Base-by-base conservation (phyloP, 1,284 basidiomycete species). In the Pterula multifida region DNA sequence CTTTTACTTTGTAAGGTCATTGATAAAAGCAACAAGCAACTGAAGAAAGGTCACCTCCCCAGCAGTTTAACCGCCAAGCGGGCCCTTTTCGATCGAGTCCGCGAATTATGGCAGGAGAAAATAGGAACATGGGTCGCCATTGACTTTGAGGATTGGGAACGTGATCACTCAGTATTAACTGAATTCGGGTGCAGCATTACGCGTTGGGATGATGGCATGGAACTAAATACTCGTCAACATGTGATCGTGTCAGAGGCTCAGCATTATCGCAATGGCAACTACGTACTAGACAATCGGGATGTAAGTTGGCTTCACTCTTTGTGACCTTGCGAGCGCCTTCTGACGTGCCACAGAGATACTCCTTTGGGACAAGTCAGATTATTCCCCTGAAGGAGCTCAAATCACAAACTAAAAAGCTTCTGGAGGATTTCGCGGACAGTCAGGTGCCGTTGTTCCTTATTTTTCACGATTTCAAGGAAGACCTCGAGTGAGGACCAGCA, bases 71-170 rank as follows among this genome's bases (percentile, higher is more conserved):
- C 68, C 11, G 64, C 71, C 17, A 71, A 81, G 22, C 75, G 83
- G 2, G 65, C 75, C 47, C 60, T 67, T 12, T 89, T 90, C 59
- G 85, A 87, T 58, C 73, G 73, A 3, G 72, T 80, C 19, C 75
- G 85, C n/a, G 64, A 69, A 0, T 69, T 79, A 46, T 89, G 80
- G 78, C 62, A 64, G 0, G 70, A 71, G 50, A 76, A 78, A 57
- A 68, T 63, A 28, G 85, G 83, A 26, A 73, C 75, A 6, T 90
- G 85, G 83, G 73, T 75, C 57, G 78, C 86, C 12, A 64, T 89
- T 48, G 87, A 90, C 62, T 82, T 90, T 56, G 88, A 90, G 63
- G 75, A 73, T 11, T 90, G 85, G 84, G 87, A 90, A 59, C 66
- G 67, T 50, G 83, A 88, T 28, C 82, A 87, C 57, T 74, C 63